Percentiles rank a stretch among this genome's conserved stretches.
phyloP scores from a whole-genome alignment of 2,329 filamentous ascomycete species.

The Aureobasidium vineae region DNA sequence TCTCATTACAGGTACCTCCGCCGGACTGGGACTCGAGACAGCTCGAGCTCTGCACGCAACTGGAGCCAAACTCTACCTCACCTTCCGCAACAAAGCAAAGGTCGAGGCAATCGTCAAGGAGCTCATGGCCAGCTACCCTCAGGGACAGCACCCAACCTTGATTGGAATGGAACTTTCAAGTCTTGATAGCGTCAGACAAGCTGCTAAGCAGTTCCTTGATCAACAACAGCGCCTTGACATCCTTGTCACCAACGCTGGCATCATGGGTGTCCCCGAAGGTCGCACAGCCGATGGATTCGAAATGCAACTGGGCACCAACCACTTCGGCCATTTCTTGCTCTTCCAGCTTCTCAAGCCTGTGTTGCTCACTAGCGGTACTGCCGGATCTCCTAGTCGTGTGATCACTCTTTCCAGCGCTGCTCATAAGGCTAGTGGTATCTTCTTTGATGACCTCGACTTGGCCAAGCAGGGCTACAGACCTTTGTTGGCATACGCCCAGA shows the following conservation, averaged over 20 bases:
- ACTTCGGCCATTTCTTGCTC: slow-evolving; percentile 56
- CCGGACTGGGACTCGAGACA: slow-evolving; percentile 49
- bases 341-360: slow-evolving; percentile 51
- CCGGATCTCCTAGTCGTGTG: slow-evolving; percentile 48
- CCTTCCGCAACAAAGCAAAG: slow-evolving; percentile 46
- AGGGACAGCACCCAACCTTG: slow-evolving; percentile 29
- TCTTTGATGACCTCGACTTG: slow-evolving; percentile 39
- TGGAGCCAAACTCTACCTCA: slow-evolving; percentile 48
- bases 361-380: slow-evolving; percentile 43
- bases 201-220: slow-evolving; percentile 29
- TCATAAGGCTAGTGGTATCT: slow-evolving; percentile 32
- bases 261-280: slow-evolving; percentile 43
- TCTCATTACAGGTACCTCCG: slow-evolving; percentile 48
- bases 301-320: slow-evolving; percentile 54
- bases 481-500: slow-evolving; percentile 47
- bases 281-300: slow-evolving; percentile 51
- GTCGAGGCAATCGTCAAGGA: slow-evolving; percentile 38
- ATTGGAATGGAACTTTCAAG: slow-evolving; percentile 38
- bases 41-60: slow-evolving; percentile 47
- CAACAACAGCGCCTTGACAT: slow-evolving; percentile 40
- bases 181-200: neutral
- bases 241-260: slow-evolving; percentile 48
- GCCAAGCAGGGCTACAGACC: slow-evolving; percentile 31
- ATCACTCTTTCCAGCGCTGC: slow-evolving; percentile 48
- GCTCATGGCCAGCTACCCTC: slow-evolving; percentile 26